Conservation (phyloP, 2,329 filamentous ascomycete species). For the Xylariaceae sp. region DNA sequence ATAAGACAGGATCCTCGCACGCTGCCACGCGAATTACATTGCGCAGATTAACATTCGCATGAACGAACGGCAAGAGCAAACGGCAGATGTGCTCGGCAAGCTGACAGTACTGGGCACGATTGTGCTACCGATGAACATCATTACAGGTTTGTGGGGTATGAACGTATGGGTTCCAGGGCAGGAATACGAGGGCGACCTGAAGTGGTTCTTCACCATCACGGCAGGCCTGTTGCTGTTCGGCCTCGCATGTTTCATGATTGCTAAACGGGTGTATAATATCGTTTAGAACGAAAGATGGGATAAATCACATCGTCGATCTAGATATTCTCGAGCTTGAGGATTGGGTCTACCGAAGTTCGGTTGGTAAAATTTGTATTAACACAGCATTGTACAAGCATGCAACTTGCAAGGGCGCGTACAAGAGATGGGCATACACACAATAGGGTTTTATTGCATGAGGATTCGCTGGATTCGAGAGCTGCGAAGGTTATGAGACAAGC, state of each 20-base stretch:
- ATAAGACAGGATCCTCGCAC: constrained; percentile 67
- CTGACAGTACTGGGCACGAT: constrained; percentile 95
- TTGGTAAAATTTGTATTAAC: too few relatives aligned
- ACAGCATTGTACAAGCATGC: too few relatives aligned
- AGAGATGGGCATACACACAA: too few relatives aligned
- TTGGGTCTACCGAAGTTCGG: too few relatives aligned
- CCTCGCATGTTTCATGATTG: constrained; percentile 71
- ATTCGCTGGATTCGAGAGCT: too few relatives aligned
- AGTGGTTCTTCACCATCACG: constrained; percentile 73
- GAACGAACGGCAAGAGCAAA: constrained; percentile 96
- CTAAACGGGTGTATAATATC: constrained; percentile 79
- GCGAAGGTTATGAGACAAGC: too few relatives aligned
- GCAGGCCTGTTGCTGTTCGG: constrained; percentile 76
- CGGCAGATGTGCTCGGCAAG: constrained; percentile 89
- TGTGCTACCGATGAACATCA: constrained; percentile 97
- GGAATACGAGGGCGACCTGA: constrained; percentile 68
- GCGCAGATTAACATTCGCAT: constrained; percentile 98
- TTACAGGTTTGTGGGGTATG: constrained; percentile 98
- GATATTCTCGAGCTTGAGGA: too few relatives aligned
- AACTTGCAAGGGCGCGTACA: too few relatives aligned
- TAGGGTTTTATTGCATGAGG: too few relatives aligned
- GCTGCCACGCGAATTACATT: constrained; percentile 95
- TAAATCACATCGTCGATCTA: too few relatives aligned
- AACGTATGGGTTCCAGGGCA: constrained; percentile 96
- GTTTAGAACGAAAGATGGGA: constrained; percentile 16